A percentile compares a stretch with the other conserved stretches of the same genome.
These are phyloP conservation scores for Eutrema heterophyllum DNA, from an alignment of 345 rosid species.

Conservation along the genomic window DNA sequence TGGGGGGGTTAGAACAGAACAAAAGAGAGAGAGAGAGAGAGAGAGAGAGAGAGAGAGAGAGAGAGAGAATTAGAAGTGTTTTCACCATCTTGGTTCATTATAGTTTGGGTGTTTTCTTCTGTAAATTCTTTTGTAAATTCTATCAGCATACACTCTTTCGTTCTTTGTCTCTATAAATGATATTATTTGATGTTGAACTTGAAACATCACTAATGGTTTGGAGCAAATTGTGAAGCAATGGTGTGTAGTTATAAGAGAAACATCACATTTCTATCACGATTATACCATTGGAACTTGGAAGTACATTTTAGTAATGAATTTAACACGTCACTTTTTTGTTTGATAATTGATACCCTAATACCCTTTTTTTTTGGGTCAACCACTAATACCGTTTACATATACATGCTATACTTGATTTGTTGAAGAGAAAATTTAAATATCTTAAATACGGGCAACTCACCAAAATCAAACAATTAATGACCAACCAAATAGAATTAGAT, in stretches of 20 bases:
- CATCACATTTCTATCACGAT: neutral
- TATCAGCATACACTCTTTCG: slow-evolving; percentile 5
- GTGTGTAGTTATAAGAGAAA: neutral
- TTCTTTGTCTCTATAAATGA: neutral
- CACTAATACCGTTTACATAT: slow-evolving; percentile 1
- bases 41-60: neutral
- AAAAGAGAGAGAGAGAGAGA: neutral
- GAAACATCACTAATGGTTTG: neutral
- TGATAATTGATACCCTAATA: neutral
- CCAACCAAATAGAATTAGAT: slow-evolving; percentile 5
- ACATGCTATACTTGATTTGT: neutral
- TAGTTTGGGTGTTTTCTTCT: slow-evolving; percentile 26
- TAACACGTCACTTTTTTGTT: neutral
- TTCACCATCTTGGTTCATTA: slow-evolving; percentile 9
- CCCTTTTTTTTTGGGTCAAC: neutral
- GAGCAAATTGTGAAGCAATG: slow-evolving; percentile 6
- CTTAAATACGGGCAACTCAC: neutral
- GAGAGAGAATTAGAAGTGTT: slow-evolving; percentile 11
- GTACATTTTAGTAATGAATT: neutral
- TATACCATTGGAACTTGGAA: neutral
- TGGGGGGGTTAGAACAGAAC: neutral
- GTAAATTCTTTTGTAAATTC: slow-evolving; percentile 28
- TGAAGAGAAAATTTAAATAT: neutral
- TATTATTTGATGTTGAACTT: neutral
- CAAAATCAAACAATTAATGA: slow-evolving; percentile 1